Evolutionary conservation across 495 filamentous ascomycete species (phyloP), one percentile per base, ranked within the genome.

Genomic region (Hypoxylon perforatum): DNA sequence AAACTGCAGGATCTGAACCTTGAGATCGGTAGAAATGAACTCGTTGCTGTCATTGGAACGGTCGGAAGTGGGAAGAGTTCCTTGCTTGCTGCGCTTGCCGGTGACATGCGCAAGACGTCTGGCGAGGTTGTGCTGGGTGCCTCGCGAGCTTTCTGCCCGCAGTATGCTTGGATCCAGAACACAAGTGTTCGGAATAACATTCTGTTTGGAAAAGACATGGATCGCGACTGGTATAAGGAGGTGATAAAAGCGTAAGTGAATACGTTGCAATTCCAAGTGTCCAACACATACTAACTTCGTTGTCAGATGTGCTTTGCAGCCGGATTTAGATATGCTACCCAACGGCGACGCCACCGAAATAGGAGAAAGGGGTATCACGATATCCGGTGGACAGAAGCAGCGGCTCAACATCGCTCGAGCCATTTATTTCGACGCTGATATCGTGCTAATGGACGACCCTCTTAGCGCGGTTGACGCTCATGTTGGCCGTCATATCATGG

Each of bases 121-220:
- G 95, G 95, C 1, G 80, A 84, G 35, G 83, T 97, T 5, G 83
- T 84, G 4, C 79, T 97, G 53, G 92, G 93, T 46, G 91, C 91
- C 1, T 87, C 86, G 1, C 79, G 93, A 49, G 91, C 93, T 0
- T 97, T 96, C 67, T 99, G 95, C 68, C 93, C 95, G 0, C 95
- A 99, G 70, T 96, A 95, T 71, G 91, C 95, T 3, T 99, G 95
- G 95, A 97, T 99, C 46, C 94, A 97, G 70, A 99, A 97, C 69
- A 81, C 92, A 0, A 90, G 88, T 12, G 88, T 97, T 4, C 87
- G 84, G 58, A 85, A 96, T 52, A 99, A 99, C 67, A 95, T 99
- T 56, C 72, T 96, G 1, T 97, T 99, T 67, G 94, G 94, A 1
- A 92, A 91, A 68, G 86, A 93, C 0, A 87, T 87, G 80, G 80